Base-by-base conservation (phyloP, 495 filamentous ascomycete species). In the Penicillium macrosclerotiorum region DNA sequence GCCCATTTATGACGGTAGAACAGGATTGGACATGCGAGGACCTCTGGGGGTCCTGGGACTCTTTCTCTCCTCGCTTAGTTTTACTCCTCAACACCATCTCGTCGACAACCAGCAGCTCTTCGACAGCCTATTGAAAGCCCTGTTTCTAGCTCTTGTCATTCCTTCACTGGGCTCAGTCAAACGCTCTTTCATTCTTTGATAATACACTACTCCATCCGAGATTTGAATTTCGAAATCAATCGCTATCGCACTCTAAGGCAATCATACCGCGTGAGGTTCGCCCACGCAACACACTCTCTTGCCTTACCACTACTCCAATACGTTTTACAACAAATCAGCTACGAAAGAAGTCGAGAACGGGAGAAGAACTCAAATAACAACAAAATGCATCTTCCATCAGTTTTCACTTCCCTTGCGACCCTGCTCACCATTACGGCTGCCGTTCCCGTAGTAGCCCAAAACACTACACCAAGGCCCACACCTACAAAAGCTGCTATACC, bases 71-170 rank as follows among this genome's bases (percentile, higher is more conserved):
- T 30, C 17, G 13, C n/a, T n/a, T n/a, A n/a, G n/a, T n/a, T n/a
- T n/a, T n/a, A 17, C 20, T 18, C 25, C 23, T 14, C 40, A 37
- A n/a, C 13, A 7, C 31, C n/a, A 34, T 32, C 20, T 30, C 33
- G 24, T 47, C 56, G 42, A 52, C 55, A 42, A 18, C 22, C 20
- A 25, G 19, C 19, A 29, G 37, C 50, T 11, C 22, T 13, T 34
- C 36, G 32, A 46, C 47, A n/a, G n/a, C n/a, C n/a, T n/a, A n/a
- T n/a, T n/a, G n/a, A n/a, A n/a, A n/a, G 36, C 33, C 33, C 37
- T 41, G 50, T 45, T 43, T 19, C n/a, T 25, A 54, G 47, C 52
- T 50, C 59, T 38, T 38, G 49, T 56, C 59, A 35, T 49, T 57
- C 56, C 8, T 63, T 60, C 8, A 26, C 35, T 37, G 13, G 11